Conservation (phyloP, 1,139 yeast genomes). For the Arxiozyma telluris region DNA sequence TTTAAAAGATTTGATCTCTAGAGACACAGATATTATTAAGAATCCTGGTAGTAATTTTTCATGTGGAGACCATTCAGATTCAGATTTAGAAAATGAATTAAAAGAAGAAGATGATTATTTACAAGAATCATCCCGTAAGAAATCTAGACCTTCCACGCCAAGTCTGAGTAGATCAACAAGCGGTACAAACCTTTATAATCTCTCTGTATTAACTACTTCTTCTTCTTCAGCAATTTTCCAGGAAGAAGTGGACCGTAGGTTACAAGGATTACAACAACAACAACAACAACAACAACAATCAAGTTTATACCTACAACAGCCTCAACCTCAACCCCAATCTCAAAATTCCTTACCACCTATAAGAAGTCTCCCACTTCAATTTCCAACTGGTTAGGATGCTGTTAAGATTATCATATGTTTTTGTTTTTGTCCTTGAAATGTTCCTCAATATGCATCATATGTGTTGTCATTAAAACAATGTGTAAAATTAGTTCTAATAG, state of each 20-base stretch:
- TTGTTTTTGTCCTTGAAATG: neutral
- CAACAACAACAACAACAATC: constrained; percentile 7
- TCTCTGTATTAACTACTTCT: constrained; percentile 1
- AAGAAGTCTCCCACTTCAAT: constrained; percentile 26
- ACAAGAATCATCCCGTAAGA: constrained; percentile 17
- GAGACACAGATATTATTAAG: constrained; percentile 15
- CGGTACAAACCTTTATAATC: constrained; percentile 9
- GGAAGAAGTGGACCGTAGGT: constrained; percentile 16
- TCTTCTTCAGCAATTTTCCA: constrained; percentile 10
- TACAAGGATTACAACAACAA: constrained; percentile 16
- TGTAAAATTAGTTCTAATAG: neutral
- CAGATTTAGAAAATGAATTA: constrained; percentile 1
- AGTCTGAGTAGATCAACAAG: constrained; percentile 19
- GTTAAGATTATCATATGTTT: neutral
- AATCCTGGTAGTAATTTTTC: neutral
- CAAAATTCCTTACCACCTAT: constrained; percentile 23
- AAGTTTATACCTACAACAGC: neutral
- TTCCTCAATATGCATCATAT: neutral
- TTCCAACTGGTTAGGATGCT: constrained; percentile 22
- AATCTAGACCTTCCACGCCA: constrained; percentile 22
- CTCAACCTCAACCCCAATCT: neutral
- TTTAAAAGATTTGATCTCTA: constrained; percentile 19
- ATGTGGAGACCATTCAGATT: constrained; percentile 1
- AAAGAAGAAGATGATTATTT: constrained; percentile 9
- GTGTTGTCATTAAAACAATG: neutral